Evolutionary conservation across 2,329 filamentous ascomycete species (phyloP), one percentile per base, ranked within the genome.

Genomic region (Parafenestella ontariensis): DNA sequence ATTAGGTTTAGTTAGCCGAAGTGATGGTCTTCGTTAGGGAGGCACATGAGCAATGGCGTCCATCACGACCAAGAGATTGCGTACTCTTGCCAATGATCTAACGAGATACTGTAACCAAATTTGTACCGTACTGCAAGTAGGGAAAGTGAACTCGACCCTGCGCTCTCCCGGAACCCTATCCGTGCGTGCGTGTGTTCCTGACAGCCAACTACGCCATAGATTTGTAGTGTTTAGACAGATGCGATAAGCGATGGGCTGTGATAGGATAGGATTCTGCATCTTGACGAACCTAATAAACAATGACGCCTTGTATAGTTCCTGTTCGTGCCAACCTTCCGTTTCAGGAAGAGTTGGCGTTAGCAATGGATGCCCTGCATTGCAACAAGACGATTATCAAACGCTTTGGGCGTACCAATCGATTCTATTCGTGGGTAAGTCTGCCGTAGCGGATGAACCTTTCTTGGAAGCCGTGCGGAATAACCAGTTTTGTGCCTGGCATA

Each of bases 181-280:
- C 40, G 41, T 28, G 21, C 24, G 23, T 10, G 10, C n/a, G 10
- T 17, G 24, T 42, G 36, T 41, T 36, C 36, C 36, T 48, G 46
- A 31, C 31, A 40, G 46, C 34, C 34, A 20, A 20, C 23, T 49
- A 29, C 46, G 46, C 36, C 34, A 41, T 40, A 18, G 23, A 40
- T 24, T 15, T 23, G 20, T 28, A 36, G 45, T 24, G 28, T 37
- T 24, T 29, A 18, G 33, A 39, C 20, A n/a, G 26, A 24, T 18
- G 33, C 47, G 54, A 59, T 54, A 59, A 49, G 57, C 57, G 57
- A 59, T 36, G 23, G 10, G 40, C n/a, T 42, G 11, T 50, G 54
- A 59, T 59, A 57, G 57, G 57, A 18, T 33, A 21, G 33, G 23
- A 28, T 20, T 20, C 28, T 28, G 26, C 18, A 37, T 49, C 23